phyloP scores from a whole-genome alignment of 768 basidiomycete species.

The Amanita brunnescens region DNA sequence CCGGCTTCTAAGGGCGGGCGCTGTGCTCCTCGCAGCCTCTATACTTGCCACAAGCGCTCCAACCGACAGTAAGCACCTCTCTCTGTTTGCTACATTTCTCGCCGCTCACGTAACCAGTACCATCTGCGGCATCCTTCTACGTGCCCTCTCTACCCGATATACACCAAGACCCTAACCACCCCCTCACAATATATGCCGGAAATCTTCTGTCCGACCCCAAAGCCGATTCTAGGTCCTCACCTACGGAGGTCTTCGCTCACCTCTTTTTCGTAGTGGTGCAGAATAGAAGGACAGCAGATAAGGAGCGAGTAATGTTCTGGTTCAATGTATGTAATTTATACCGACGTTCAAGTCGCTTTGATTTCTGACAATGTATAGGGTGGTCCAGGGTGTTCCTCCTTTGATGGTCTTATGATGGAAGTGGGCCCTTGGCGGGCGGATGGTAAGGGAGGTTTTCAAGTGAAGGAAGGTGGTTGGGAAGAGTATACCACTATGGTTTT shows the following conservation, averaged over 20 bases:
- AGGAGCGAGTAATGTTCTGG: conserved; percentile 89
- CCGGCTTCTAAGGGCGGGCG: not conserved
- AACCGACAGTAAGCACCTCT: conserved; percentile 28
- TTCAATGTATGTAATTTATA: conserved; percentile 63
- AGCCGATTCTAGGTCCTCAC: conserved; percentile 30
- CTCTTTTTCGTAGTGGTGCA: conserved; percentile 87
- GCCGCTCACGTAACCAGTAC: conserved; percentile 33
- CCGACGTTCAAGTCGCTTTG: not conserved
- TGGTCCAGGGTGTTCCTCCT: conserved; percentile 95
- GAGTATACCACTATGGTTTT: conserved; percentile 94
- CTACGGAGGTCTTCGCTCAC: conserved; percentile 64
- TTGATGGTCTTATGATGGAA: conserved; percentile 98
- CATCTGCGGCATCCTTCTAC: conserved; percentile 79
- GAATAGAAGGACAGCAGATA: conserved; percentile 82
- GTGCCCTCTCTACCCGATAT: conserved; percentile 70
- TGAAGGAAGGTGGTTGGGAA: conserved; percentile 89
- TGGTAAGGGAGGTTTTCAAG: conserved; percentile 59
- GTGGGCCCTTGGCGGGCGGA: conserved; percentile 88
- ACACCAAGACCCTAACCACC: conserved; percentile 58
- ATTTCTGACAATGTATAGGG: conserved; percentile 41
- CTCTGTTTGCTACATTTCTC: not conserved
- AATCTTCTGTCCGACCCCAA: conserved; percentile 77
- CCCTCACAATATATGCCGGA: conserved; percentile 77
- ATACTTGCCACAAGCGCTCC: not conserved
- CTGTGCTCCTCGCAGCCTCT: not conserved